A percentile compares a stretch with the other conserved stretches of the same genome.
phyloP scores from a whole-genome alignment of 2,329 filamentous ascomycete species.

The Phialemoniopsis sp. region DNA sequence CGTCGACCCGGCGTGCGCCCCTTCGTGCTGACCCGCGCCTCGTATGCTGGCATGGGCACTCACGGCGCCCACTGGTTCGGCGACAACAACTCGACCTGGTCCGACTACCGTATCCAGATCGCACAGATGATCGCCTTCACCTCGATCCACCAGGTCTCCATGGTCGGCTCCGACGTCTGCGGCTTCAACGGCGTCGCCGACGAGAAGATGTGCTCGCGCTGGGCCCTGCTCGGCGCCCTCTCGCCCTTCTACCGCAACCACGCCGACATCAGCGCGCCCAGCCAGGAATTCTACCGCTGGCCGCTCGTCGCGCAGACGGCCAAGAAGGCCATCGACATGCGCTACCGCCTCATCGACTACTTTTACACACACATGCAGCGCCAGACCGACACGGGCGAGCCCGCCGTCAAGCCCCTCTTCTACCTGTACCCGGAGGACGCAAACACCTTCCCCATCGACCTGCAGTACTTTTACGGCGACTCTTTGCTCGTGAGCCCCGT shows the following conservation, averaged over 20 bases:
- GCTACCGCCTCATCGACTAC: constrained; percentile 69
- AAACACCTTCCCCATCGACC: constrained; percentile 30
- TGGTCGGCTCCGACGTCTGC: constrained; percentile 70
- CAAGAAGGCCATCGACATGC: constrained; percentile 64
- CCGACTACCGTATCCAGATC: constrained; percentile 73
- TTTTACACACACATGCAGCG: constrained; percentile 69
- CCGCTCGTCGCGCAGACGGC: constrained; percentile 59
- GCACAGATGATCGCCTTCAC: constrained; percentile 69
- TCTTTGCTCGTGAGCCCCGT: constrained; percentile 38
- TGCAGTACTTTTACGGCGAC: constrained; percentile 43
- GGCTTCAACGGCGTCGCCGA: constrained; percentile 66
- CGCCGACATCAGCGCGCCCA: constrained; percentile 55
- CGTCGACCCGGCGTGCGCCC: constrained; percentile 67
- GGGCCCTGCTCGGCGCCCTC: constrained; percentile 55
- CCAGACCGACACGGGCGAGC: constrained; percentile 62
- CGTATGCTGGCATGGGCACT: constrained; percentile 72
- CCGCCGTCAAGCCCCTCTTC: constrained; percentile 65
- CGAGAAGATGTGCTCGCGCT: constrained; percentile 67
- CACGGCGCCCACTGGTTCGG: constrained; percentile 82
- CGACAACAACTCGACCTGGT: constrained; percentile 68
- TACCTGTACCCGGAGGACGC: constrained; percentile 56
- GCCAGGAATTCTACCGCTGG: constrained; percentile 73
- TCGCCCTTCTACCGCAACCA: constrained; percentile 79
- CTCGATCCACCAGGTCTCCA: constrained; percentile 69
- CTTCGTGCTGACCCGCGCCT: constrained; percentile 78